Conservation (phyloP, 179 eudicot genomes). For the Silene noctiflora region DNA sequence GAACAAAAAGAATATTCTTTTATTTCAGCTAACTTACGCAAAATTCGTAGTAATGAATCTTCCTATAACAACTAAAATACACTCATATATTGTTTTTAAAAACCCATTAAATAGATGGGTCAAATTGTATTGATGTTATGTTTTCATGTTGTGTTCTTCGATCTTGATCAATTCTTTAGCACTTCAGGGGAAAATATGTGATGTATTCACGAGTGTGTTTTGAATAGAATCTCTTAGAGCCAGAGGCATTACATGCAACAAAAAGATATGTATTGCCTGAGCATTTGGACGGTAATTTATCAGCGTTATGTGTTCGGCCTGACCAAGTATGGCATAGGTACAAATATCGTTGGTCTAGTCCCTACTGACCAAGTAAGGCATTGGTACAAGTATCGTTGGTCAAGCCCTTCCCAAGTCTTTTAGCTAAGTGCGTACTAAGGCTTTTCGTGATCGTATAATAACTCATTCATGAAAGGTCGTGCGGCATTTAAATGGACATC, state of each 20-base stretch:
- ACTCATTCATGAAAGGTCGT: too few species aligned
- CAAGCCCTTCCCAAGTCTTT: too few species aligned
- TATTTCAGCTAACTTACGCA: too few species aligned
- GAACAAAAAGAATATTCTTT: too few species aligned
- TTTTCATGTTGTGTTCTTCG: not conserved
- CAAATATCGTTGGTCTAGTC: constrained; percentile 80
- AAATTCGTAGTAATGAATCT: too few species aligned
- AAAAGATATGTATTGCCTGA: constrained; percentile 70
- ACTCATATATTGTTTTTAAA: too few species aligned
- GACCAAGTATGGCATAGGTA: constrained; percentile 96
- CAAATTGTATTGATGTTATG: not conserved
- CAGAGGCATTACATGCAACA: constrained; percentile 69
- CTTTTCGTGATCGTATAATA: too few species aligned
- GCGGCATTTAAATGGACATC: too few species aligned
- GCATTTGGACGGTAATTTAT: constrained; percentile 59
- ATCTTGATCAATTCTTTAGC: not conserved
- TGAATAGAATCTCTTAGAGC: constrained; percentile 53
- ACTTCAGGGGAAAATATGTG: not conserved
- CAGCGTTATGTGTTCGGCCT: constrained; percentile 88
- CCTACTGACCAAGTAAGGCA: constrained; percentile 11
- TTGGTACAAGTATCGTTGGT: too few species aligned
- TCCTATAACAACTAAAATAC: too few species aligned
- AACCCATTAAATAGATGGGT: too few species aligned
- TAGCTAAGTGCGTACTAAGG: too few species aligned
- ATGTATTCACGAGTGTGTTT: not conserved